phyloP scores from a whole-genome alignment of 192 early-diverging fungal genomes.

The Backusella mclennaniae region DNA sequence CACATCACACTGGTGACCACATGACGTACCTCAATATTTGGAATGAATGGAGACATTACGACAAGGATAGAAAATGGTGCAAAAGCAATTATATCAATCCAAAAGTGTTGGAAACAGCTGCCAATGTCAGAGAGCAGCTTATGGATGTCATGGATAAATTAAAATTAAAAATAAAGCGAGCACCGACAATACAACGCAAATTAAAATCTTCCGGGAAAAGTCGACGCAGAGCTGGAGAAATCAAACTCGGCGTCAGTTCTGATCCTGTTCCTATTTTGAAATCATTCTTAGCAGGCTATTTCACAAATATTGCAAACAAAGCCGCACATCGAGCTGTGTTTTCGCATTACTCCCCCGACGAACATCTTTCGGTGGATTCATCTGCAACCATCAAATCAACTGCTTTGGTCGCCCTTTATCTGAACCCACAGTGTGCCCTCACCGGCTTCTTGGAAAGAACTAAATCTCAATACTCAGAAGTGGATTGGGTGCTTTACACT shows the following conservation, averaged over 20 bases:
- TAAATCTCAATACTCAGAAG: slow-evolving; percentile 39
- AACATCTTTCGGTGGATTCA: slow-evolving; percentile 13
- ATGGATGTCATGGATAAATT: slow-evolving; percentile 84
- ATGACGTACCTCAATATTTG: slow-evolving; percentile 83
- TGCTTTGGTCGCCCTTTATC: slow-evolving; percentile 79
- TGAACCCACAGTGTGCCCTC: slow-evolving; percentile 88
- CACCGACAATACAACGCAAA: slow-evolving; percentile 13
- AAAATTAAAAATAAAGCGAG: slow-evolving; percentile 39
- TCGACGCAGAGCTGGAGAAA: slow-evolving; percentile 28
- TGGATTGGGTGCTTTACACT: slow-evolving; percentile 96
- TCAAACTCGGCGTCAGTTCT: slow-evolving; percentile 52
- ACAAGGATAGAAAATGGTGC: slow-evolving; percentile 77
- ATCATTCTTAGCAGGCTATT: slow-evolving; percentile 89
- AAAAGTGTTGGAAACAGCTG: slow-evolving; percentile 76
- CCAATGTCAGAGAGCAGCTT: slow-evolving; percentile 87
- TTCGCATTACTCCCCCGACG: slow-evolving; percentile 52
- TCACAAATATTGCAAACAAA: slow-evolving; percentile 92
- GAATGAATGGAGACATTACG: slow-evolving; percentile 74
- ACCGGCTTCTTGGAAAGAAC: slow-evolving; percentile 68
- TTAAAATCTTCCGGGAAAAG: slow-evolving; percentile 10
- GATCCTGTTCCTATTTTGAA: slow-evolving; percentile 74
- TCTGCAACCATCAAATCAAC: slow-evolving; percentile 69
- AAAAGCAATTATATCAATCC: slow-evolving; percentile 85
- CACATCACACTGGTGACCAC: slow-evolving; percentile 92
- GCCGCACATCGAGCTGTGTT: slow-evolving; percentile 63